A percentile compares a stretch with the other conserved stretches of the same genome.
These are phyloP conservation scores for Cordyceps javanica DNA, from an alignment of 2,329 filamentous ascomycete species.

Conservation along the genomic window DNA sequence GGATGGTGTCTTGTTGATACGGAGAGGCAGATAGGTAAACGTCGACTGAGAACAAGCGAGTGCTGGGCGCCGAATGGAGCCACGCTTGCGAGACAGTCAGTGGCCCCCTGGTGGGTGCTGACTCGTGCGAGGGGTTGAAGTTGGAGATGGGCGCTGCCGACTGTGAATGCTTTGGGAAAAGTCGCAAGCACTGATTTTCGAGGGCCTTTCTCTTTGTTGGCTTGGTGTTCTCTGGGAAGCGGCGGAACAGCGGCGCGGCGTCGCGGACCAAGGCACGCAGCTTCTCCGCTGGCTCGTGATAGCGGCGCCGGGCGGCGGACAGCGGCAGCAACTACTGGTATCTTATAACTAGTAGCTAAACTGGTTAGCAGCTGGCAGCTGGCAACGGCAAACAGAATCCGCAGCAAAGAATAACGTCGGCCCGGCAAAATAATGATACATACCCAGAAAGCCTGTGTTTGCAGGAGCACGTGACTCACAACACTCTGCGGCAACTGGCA, in stretches of 20 bases:
- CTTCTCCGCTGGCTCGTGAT: constrained; percentile 6
- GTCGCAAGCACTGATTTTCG: no score
- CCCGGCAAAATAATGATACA: not conserved
- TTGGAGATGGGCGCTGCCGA: not conserved
- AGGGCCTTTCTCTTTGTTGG: no score
- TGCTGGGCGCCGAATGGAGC: not conserved
- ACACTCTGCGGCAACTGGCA: not conserved
- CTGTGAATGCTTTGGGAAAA: no score
- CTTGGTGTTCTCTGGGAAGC: no score
- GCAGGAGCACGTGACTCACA: not conserved
- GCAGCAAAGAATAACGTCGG: not conserved
- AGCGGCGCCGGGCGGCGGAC: not conserved
- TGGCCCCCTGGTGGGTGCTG: not conserved
- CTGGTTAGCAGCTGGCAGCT: constrained; percentile 1
- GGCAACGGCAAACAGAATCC: not conserved
- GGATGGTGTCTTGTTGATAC: no score
- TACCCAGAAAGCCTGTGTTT: not conserved
- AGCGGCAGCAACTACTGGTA: no score
- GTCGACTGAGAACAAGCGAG: no score
- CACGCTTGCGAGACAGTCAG: not conserved
- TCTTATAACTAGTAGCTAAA: no score
- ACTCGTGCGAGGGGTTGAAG: not conserved
- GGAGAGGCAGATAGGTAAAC: no score
- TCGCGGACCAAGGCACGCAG: no score
- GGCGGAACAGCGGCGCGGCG: no score